phyloP scores from a whole-genome alignment of 1,284 basidiomycete genomes.

The Cryptococcus hybrid region DNA sequence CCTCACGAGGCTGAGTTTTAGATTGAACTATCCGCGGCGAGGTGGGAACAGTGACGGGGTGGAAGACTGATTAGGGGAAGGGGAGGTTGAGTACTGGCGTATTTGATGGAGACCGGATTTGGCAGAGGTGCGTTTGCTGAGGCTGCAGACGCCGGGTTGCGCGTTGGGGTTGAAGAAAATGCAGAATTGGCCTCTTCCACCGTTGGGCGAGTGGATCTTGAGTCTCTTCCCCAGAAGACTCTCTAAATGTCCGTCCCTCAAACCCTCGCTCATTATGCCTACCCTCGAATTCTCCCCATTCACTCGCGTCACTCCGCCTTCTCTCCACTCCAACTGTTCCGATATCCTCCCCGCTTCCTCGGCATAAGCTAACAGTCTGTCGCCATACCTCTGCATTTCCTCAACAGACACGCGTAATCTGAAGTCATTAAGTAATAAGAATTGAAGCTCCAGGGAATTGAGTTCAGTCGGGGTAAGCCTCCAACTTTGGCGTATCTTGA shows the following conservation, averaged over 20 bases:
- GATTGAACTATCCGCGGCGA: too few species aligned
- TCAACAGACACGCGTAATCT: constrained; percentile 78
- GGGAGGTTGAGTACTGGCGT: not conserved
- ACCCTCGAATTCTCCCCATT: not conserved
- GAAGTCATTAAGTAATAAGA: constrained; percentile 95
- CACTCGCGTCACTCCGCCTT: not conserved
- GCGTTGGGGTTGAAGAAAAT: too few species aligned
- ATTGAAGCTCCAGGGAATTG: constrained; percentile 96
- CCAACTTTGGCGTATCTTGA: constrained; percentile 98
- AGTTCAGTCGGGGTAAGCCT: constrained; percentile 91
- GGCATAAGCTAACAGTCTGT: constrained; percentile 68
- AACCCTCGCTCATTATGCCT: not conserved
- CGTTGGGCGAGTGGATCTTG: too few species aligned
- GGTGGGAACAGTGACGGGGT: not conserved
- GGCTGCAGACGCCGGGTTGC: too few species aligned
- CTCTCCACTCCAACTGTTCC: not conserved
- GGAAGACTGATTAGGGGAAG: not conserved
- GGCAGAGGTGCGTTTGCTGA: too few species aligned
- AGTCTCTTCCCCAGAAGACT: too few species aligned
- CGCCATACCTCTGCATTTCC: constrained; percentile 94
- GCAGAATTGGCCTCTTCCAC: too few species aligned
- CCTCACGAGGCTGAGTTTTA: too few species aligned
- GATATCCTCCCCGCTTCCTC: constrained; percentile 26
- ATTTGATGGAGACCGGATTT: not conserved
- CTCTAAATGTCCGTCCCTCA: too few species aligned